phyloP scores from a whole-genome alignment of 2,329 filamentous ascomycete species.

The Rutstroemia sp. region DNA sequence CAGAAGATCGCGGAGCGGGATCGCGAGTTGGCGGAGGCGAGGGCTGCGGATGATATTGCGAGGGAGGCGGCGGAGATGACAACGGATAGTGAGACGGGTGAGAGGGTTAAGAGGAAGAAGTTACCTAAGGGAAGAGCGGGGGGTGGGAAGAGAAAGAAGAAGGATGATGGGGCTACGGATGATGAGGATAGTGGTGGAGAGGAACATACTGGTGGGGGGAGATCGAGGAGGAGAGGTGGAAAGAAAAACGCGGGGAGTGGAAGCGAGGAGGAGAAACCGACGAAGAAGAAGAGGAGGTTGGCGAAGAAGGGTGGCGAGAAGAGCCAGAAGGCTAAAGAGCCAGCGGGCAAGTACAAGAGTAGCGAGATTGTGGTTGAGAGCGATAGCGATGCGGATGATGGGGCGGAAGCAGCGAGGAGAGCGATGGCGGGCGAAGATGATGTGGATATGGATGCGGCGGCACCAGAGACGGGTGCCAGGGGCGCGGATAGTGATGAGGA shows the following conservation, averaged over 20 bases:
- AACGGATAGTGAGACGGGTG: slow-evolving; percentile 73
- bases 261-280: slow-evolving; percentile 30
- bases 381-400: slow-evolving; percentile 29
- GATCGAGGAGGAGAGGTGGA: slow-evolving; percentile 1
- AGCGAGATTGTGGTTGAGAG: slow-evolving; percentile 31
- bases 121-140: slow-evolving; percentile 37
- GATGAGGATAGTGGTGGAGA: slow-evolving; percentile 28
- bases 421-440: slow-evolving; percentile 23
- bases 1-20: slow-evolving; percentile 72
- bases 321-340: slow-evolving; percentile 18
- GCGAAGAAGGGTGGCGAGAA: slow-evolving; percentile 24
- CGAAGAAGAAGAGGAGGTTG: slow-evolving; percentile 30
- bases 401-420: slow-evolving; percentile 22
- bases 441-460: slow-evolving; percentile 13
- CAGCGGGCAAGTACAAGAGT: slow-evolving; percentile 30
- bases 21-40: slow-evolving; percentile 61
- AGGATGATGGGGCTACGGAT: slow-evolving; percentile 29
- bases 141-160: slow-evolving; percentile 36
- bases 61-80: slow-evolving; percentile 72
- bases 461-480: neutral
- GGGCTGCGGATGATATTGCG: slow-evolving; percentile 61
- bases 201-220: neutral
- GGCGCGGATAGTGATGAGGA: slow-evolving; percentile 21
- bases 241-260: slow-evolving; percentile 24
- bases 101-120: slow-evolving; percentile 73